Evolutionary conservation across 2,329 filamentous ascomycete species (phyloP).

Genomic region (Diplodia mutila): DNA sequence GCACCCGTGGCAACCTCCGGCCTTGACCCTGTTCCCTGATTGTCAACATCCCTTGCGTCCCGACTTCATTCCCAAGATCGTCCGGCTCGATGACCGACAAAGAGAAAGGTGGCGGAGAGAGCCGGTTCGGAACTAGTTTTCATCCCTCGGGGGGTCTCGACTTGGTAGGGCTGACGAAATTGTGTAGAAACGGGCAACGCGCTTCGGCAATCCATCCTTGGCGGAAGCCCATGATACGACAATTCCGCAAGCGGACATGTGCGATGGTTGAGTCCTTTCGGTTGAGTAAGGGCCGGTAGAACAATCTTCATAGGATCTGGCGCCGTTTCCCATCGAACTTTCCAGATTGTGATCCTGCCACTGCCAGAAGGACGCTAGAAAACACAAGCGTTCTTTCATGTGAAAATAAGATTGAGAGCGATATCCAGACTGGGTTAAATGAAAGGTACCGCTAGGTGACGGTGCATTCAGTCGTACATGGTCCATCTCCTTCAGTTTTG

Average conservation of each 20-base stretch:
- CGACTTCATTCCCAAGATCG: neutral
- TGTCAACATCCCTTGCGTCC: neutral
- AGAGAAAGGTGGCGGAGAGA: neutral
- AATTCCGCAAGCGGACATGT: neutral
- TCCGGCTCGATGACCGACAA: neutral
- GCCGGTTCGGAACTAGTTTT: neutral
- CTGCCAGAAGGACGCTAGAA: neutral
- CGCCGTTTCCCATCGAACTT: neutral
- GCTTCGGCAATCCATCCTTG: neutral
- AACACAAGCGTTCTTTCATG: too few species aligned
- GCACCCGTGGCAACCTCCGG: neutral
- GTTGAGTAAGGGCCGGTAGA: conserved; percentile 25
- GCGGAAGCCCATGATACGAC: neutral
- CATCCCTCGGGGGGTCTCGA: neutral
- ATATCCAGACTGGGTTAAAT: too few species aligned
- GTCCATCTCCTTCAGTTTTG: too few species aligned
- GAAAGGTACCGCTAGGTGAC: too few species aligned
- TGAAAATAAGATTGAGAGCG: too few species aligned
- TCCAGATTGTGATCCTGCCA: too few species aligned
- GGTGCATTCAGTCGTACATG: too few species aligned
- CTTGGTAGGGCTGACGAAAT: neutral
- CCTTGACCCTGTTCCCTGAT: neutral
- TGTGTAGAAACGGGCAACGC: neutral
- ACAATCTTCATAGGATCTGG: neutral
- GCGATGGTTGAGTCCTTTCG: neutral